These are phyloP conservation scores for Fusarium nisikadoi DNA, from an alignment of 2,329 filamentous ascomycete species.

Conservation along the genomic window DNA sequence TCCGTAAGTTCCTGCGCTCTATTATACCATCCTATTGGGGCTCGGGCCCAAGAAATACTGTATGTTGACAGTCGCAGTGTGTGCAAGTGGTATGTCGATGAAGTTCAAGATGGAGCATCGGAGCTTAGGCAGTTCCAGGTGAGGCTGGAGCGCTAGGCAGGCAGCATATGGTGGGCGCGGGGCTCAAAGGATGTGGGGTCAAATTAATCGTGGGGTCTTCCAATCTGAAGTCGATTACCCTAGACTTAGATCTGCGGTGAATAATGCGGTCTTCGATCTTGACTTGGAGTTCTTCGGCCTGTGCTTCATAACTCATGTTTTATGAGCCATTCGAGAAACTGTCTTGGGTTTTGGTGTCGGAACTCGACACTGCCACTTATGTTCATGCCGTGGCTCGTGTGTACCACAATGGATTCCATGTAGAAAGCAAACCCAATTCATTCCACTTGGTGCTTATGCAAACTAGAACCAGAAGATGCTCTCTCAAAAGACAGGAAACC, in stretches of 20 bases:
- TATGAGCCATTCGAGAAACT: background rate
- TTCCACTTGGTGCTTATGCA: no score
- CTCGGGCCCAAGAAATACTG: background rate
- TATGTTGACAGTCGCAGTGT: background rate
- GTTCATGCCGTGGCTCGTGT: background rate
- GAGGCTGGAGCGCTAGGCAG: constrained; percentile 42
- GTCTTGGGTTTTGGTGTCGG: background rate
- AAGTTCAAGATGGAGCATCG: constrained; percentile 20
- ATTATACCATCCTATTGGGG: background rate
- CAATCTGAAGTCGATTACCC: background rate
- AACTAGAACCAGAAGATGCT: background rate
- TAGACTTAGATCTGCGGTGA: background rate
- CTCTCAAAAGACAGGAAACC: no score
- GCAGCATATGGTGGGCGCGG: constrained; percentile 41
- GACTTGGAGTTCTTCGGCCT: background rate
- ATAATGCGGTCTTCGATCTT: background rate
- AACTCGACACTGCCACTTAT: background rate
- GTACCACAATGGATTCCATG: fast-evolving
- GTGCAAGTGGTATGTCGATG: constrained; percentile 8
- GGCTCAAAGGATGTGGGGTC: constrained; percentile 35
- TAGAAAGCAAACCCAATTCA: no score
- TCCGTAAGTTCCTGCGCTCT: background rate
- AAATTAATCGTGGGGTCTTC: background rate
- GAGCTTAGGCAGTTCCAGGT: constrained; percentile 29
- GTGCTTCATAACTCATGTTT: background rate